These are phyloP conservation scores for Candida hungchunana DNA, from an alignment of 805 yeast genomes.

Conservation along the genomic window DNA sequence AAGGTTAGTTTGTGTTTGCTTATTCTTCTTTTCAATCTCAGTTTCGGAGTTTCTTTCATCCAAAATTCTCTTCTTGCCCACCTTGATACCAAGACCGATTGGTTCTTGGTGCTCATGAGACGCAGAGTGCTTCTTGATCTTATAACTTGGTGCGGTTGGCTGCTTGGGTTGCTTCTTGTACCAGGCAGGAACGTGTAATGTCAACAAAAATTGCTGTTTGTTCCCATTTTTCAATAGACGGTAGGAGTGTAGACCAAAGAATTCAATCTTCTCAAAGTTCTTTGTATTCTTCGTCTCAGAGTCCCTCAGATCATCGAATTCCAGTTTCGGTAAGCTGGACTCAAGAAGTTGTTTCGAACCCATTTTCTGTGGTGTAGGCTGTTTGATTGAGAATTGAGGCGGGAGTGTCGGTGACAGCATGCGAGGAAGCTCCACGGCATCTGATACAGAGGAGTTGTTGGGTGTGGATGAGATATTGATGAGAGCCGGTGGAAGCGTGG, in stretches of 20 bases:
- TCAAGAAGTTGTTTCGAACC: background rate
- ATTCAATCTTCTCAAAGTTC: slow-evolving; percentile 10
- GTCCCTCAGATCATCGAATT: background rate
- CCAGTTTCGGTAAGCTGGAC: background rate
- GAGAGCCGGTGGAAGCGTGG: too few relatives aligned
- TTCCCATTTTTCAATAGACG: slow-evolving; percentile 2
- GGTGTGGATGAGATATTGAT: too few relatives aligned
- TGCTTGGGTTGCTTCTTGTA: slow-evolving; percentile 9
- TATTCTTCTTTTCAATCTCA: too few relatives aligned
- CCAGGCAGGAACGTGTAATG: slow-evolving; percentile 15
- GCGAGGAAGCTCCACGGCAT: slow-evolving; percentile 13
- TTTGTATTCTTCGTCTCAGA: slow-evolving; percentile 3
- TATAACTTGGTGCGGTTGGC: slow-evolving; percentile 1
- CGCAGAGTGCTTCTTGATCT: slow-evolving; percentile 6
- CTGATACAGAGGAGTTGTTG: too few relatives aligned
- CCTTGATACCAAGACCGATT: slow-evolving; percentile 5
- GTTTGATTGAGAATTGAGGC: slow-evolving; percentile 6
- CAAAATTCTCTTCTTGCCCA: slow-evolving; percentile 5
- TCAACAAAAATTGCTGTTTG: slow-evolving; percentile 4
- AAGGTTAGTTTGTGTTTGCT: background rate
- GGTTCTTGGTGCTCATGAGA: slow-evolving; percentile 1
- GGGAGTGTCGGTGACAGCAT: slow-evolving; percentile 24
- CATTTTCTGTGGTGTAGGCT: slow-evolving; percentile 5
- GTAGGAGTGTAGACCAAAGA: slow-evolving; percentile 12
- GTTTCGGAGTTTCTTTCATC: too few relatives aligned